Base-by-base conservation (phyloP, 331 rosid species). In the Pyrus hybrid region DNA sequence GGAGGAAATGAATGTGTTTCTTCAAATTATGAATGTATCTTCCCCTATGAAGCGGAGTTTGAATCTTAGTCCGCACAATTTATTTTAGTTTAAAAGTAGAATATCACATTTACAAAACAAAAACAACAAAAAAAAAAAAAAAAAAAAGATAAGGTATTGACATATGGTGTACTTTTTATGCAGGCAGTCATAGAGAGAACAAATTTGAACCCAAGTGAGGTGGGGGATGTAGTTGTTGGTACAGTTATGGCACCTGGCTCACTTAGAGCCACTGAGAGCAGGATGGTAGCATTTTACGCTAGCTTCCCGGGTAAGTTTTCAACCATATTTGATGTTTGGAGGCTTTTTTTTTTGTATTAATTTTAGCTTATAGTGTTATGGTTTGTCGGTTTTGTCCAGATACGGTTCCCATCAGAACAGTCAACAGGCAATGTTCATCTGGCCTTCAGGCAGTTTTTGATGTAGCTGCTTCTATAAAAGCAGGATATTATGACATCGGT, bases 361-460 rank as follows among this genome's bases (percentile, higher is more conserved):
- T 22, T 79, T 68, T 71, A 16, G 56, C 53, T 37, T 64, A 57
- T 57, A 41, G 3, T 51, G 54, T 79, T 69, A 17, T 80, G 76
- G 47, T 74, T 72, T 28, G 41, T 76, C 64, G 63, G 21, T 63
- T 73, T 69, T 72, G 29, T 81, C 22, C 86, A 94, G 98, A 90
- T 22, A 82, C 92, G 2, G 93, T 88, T 76, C 93, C 96, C 18
- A 77, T 91, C 78, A 85, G 96, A 80, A 91, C 97, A 0, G 96
- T 91, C 72, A 94, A 94, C 75, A 81, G 96, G 76, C 97, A 90
- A 85, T 94, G 99, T 80, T 94, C 99, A 28, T 94, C 96, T 1
- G 91, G 98, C 71, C 97, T 91, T 73, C 95, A 91, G 81, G 96
- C 98, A 13, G 97, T 91, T 77, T 85, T 96, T 79, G 98, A 94